Percentiles rank a stretch among this genome's conserved stretches.
Conservation (phyloP, 805 yeast species). For the Starmerella bombi region DNA sequence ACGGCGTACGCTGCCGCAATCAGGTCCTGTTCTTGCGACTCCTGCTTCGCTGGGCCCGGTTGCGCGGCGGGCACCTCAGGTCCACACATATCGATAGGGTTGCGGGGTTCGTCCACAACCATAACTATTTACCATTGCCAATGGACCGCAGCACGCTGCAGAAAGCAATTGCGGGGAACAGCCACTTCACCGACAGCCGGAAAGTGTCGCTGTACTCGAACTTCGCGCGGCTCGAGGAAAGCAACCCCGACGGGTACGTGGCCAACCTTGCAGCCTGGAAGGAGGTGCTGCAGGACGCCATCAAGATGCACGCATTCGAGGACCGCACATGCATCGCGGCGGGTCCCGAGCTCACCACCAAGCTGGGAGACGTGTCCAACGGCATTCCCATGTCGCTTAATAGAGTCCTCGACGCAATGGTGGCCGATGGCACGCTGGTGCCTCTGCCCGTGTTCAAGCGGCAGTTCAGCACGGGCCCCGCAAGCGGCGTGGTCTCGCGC, state of each 20-base stretch:
- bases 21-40: slow-evolving; percentile 1
- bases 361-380: slow-evolving; percentile 20
- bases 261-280: slow-evolving; percentile 41
- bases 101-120: background rate
- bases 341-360: slow-evolving; percentile 19
- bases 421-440: slow-evolving; percentile 18
- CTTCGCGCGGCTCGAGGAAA: slow-evolving; percentile 32
- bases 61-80: background rate
- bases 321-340: slow-evolving; percentile 23
- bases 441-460: slow-evolving; percentile 21
- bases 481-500: slow-evolving; percentile 2
- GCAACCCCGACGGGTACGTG: slow-evolving; percentile 37
- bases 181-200: slow-evolving; percentile 31
- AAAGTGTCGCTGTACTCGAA: slow-evolving; percentile 38
- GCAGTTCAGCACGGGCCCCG: slow-evolving; percentile 11
- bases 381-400: slow-evolving; percentile 27
- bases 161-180: slow-evolving; percentile 18
- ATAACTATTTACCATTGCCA: background rate
- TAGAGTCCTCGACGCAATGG: slow-evolving; percentile 24
- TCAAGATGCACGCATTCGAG: slow-evolving; percentile 21
- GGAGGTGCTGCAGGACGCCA: slow-evolving; percentile 26
- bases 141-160: slow-evolving; percentile 16
- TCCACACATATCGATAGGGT: too few species aligned
- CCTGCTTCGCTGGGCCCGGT: background rate
- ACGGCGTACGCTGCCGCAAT: slow-evolving; percentile 9